These are phyloP conservation scores for Podila verticillata DNA, from an alignment of 192 early-diverging fungal genomes.

Conservation along the genomic window DNA sequence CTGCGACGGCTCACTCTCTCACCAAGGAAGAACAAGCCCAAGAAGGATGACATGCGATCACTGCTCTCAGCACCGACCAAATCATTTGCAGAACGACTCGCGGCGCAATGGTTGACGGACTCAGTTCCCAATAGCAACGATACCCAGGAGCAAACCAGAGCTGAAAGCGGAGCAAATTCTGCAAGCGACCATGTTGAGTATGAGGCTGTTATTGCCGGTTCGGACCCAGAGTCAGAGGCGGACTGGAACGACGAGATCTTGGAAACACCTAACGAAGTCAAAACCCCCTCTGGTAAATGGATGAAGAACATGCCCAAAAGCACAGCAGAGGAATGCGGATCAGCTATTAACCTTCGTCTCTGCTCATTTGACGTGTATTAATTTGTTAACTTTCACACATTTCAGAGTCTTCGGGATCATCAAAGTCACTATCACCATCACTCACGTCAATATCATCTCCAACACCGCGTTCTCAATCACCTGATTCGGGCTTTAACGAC, in stretches of 20 bases:
- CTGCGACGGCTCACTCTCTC: constrained; percentile 29
- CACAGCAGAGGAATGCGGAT: too few species aligned
- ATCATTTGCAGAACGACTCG: constrained; percentile 22
- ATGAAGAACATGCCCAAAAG: not conserved
- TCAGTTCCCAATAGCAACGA: not conserved
- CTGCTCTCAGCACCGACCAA: not conserved
- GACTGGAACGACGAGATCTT: constrained; percentile 32
- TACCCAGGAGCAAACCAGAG: not conserved
- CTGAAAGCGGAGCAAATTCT: not conserved
- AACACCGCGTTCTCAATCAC: not conserved
- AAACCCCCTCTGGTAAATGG: not conserved
- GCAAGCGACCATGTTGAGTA: not conserved
- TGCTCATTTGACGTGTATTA: not conserved
- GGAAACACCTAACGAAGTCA: not conserved
- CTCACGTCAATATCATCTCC: not conserved
- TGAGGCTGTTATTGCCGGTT: constrained; percentile 12
- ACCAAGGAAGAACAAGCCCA: constrained; percentile 19
- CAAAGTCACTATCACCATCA: not conserved
- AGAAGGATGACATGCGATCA: not conserved
- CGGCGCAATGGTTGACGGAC: not conserved
- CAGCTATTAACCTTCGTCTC: not conserved
- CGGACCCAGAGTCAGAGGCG: constrained; percentile 34
- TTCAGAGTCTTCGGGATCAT: not conserved
- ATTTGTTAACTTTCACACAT: too few species aligned
- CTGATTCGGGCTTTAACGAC: not conserved